Evolutionary conservation across 192 early-diverging fungal genomes (phyloP), one percentile per base, ranked within the genome.

Genomic region (Dispira parvispora): DNA sequence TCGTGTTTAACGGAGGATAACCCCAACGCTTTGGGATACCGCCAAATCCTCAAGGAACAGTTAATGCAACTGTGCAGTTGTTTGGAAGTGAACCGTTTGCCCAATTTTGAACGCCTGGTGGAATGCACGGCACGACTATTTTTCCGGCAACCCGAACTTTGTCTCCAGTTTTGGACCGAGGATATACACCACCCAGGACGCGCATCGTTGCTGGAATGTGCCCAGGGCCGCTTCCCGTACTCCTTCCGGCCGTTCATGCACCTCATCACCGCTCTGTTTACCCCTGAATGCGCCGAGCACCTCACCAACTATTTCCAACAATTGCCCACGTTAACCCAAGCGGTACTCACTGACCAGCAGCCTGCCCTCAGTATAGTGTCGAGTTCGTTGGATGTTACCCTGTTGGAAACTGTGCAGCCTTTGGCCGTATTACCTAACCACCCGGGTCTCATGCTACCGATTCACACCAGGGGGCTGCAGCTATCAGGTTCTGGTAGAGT

Each of bases 111-210:
- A 10, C 57, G 32, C 21, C 26, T 60, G 13, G 57, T 60, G 9
- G 32, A 60, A 14, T 60, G 57, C 14, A 42, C 57, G 3, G 57
- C 57, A 8, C 27, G 13, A 2, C 21, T 60, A 12, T 60, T 60
- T 27, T 18, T 12, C 27, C 9, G 43, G 12, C 57, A 60, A 13
- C 57, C 57, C 25, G 57, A 60, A 14, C 57, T 60, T 11, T 11
- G 57, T 43, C 38, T 60, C 2, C 57, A 60, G 57, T 60, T 60
- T 43, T 60, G 57, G 57, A 60, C 57, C 21, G 57, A 60, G 25
- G 57, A 60, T 21, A 27, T 60, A 1, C 32, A 11, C 14, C 18
- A 43, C 21, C 28, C 57, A 10, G 57, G 57, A 12, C 57, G 57
- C 14, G 32, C 32, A 3, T 60, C 57, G 27, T 27, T 60, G 57